phyloP scores from a whole-genome alignment of 2,329 filamentous ascomycete genomes.

The Diaporthe citrichinensis region DNA sequence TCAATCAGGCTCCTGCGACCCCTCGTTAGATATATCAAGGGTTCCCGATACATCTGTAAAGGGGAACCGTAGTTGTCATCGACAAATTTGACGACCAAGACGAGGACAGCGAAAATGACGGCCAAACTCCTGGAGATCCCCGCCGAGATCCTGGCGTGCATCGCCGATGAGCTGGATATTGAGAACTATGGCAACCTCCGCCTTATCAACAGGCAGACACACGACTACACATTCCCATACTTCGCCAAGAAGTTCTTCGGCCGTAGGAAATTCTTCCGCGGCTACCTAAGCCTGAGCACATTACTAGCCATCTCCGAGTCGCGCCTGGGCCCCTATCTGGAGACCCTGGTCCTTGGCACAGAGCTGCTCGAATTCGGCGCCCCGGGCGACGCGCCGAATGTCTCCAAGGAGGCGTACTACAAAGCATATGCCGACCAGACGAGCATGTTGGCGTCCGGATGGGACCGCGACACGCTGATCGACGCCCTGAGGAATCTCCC shows the following conservation, averaged over 20 bases:
- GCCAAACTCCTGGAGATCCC: constrained; percentile 20
- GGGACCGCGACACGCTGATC: constrained; percentile 26
- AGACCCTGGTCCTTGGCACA: constrained; percentile 20
- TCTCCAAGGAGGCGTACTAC: constrained; percentile 4
- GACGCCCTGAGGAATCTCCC: neutral
- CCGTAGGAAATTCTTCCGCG: constrained; percentile 30
- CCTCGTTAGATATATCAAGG: constrained; percentile 14
- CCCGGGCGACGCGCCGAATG: neutral
- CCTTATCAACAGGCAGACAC: constrained; percentile 8
- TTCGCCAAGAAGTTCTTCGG: constrained; percentile 33
- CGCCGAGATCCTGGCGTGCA: constrained; percentile 31
- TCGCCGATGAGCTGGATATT: constrained; percentile 13
- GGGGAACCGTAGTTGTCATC: neutral
- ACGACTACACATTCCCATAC: constrained; percentile 26
- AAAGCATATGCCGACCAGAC: constrained; percentile 27
- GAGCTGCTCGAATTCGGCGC: neutral
- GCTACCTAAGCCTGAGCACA: constrained; percentile 30
- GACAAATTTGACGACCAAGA: neutral
- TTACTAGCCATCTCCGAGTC: constrained; percentile 28
- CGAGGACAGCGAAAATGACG: neutral
- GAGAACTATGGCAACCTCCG: constrained; percentile 24
- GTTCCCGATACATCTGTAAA: neutral
- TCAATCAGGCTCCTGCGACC: neutral
- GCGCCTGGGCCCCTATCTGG: constrained; percentile 8
- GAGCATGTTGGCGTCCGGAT: constrained; percentile 16